These are phyloP conservation scores for Termitomyces sp. DNA, from an alignment of 768 basidiomycete genomes.

Conservation along the genomic window DNA sequence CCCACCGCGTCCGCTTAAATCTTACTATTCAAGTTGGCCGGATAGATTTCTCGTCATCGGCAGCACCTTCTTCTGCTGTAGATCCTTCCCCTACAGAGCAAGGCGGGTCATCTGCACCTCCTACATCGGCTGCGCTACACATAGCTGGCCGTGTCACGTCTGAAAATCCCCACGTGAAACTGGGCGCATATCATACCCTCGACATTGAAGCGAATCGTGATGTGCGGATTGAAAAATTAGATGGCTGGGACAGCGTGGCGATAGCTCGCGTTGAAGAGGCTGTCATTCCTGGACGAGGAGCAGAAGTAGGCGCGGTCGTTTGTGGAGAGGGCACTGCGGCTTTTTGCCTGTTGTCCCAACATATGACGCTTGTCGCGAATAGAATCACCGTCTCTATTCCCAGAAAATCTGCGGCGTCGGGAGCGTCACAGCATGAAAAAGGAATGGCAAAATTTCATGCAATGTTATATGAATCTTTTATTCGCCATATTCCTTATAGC, in stretches of 20 bases:
- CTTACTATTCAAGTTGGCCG: constrained; percentile 80
- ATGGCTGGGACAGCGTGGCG: constrained; percentile 93
- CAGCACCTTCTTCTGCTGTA: constrained; percentile 42
- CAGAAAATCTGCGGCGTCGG: constrained; percentile 80
- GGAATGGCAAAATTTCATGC: constrained; percentile 79
- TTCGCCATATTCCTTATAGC: constrained; percentile 86
- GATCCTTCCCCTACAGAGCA: constrained; percentile 29
- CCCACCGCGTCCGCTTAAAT: constrained; percentile 78
- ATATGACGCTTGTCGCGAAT: constrained; percentile 93
- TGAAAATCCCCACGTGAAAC: constrained; percentile 86
- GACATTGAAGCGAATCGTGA: constrained; percentile 91
- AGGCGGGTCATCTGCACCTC: constrained; percentile 27
- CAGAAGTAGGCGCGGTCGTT: constrained; percentile 94
- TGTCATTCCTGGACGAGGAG: constrained; percentile 89
- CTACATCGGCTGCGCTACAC: constrained; percentile 61
- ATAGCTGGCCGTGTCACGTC: constrained; percentile 80
- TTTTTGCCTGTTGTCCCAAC: constrained; percentile 92
- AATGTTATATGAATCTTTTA: constrained; percentile 80
- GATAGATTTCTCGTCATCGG: constrained; percentile 77
- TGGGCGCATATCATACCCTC: constrained; percentile 93
- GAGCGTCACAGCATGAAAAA: constrained; percentile 87
- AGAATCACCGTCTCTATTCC: constrained; percentile 87
- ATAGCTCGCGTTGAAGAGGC: constrained; percentile 79
- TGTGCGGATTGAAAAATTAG: constrained; percentile 79
- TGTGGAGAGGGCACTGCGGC: constrained; percentile 95